A percentile compares a stretch with the other conserved stretches of the same genome.
Evolutionary conservation across 192 early-diverging fungal genomes (phyloP).

Genomic region (Coemansia sp.): DNA sequence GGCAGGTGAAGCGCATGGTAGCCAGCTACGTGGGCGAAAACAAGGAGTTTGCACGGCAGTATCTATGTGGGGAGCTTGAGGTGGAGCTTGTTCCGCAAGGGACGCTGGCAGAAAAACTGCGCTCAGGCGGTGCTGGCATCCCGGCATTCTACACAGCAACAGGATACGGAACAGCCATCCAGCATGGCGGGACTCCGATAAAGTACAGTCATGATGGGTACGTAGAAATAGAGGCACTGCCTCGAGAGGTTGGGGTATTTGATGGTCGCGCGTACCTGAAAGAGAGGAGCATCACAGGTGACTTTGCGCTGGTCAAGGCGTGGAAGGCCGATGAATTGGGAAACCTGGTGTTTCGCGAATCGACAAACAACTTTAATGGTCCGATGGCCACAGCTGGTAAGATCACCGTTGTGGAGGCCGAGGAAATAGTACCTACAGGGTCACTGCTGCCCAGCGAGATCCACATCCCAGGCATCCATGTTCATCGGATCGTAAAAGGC

Average conservation of each 20-base stretch:
- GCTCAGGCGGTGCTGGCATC: slow-evolving; percentile 72
- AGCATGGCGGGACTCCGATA: slow-evolving; percentile 68
- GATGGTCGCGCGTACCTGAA: slow-evolving; percentile 63
- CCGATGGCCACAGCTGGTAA: slow-evolving; percentile 68
- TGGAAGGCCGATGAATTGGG: slow-evolving; percentile 74
- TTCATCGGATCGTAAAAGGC: slow-evolving; percentile 66
- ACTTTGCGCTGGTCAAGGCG: slow-evolving; percentile 73
- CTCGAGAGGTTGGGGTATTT: slow-evolving; percentile 62
- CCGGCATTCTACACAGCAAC: slow-evolving; percentile 69
- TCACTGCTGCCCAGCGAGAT: slow-evolving; percentile 63
- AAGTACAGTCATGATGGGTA: slow-evolving; percentile 61
- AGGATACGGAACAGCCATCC: slow-evolving; percentile 65
- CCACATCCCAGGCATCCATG: slow-evolving; percentile 71
- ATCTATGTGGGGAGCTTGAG: slow-evolving; percentile 71
- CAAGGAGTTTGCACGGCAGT: slow-evolving; percentile 73
- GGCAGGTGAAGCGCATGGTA: slow-evolving; percentile 73
- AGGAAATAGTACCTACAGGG: slow-evolving; percentile 70
- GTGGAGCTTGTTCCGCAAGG: slow-evolving; percentile 73
- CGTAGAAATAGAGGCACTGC: slow-evolving; percentile 54
- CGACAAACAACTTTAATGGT: slow-evolving; percentile 74
- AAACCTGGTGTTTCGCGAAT: slow-evolving; percentile 66
- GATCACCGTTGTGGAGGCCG: slow-evolving; percentile 70
- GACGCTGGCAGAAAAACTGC: slow-evolving; percentile 70
- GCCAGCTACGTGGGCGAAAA: slow-evolving; percentile 74
- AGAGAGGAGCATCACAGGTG: slow-evolving; percentile 70